Evolutionary conservation across 1,284 basidiomycete species (phyloP), one percentile per base, ranked within the genome.

Genomic region (Pseudozyma sp.): DNA sequence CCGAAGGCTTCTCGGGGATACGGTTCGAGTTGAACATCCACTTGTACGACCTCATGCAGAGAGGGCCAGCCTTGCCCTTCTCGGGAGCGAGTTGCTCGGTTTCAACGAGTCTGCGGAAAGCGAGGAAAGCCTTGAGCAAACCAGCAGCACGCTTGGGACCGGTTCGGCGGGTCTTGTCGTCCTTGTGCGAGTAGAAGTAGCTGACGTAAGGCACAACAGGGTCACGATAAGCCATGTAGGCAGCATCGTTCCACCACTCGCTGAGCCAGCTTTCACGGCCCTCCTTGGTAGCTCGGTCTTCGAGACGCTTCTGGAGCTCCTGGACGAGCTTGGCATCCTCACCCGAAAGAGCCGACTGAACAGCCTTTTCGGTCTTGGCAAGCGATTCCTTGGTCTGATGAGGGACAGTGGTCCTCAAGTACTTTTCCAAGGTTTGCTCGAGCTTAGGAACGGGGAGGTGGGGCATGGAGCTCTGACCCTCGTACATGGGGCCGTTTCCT

Each of bases 221-320:
- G 78, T 97, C 93, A 51, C 93, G 89, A 70, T 83, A 82, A 42
- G 67, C 66, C 76, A 85, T 84, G 83, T 89, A 89, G 25, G 95
- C 95, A 10, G 86, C 89, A 45, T 97, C 93, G 86, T 98, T 97
- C 96, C 96, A 99, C 96, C 96, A 99, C 63, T 97, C 94, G 59
- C 89, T 89, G 38, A 99, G 88, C 96, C 96, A 99, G 87, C 89
- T 95, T 77, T 90, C 89, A 65, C 85, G 86, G 21, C 85, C 85
- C 43, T 85, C 81, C 57, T 77, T 76, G 42, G 49, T 70, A 0
- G 93, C 93, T 5, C 95, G 89, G 34, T 89, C 88, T 81, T 93
- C 88, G 43, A 98, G 88, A 5, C 96, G 88, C 60, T 87, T 86
- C 86, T 98, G 95, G n/a, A 98, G 89, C 65, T 90, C 89, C 45